Evolutionary conservation across 108 stramenopile genomes (phyloP), one percentile per base, ranked within the genome.

Genomic region (Skeletonema tropicum): DNA sequence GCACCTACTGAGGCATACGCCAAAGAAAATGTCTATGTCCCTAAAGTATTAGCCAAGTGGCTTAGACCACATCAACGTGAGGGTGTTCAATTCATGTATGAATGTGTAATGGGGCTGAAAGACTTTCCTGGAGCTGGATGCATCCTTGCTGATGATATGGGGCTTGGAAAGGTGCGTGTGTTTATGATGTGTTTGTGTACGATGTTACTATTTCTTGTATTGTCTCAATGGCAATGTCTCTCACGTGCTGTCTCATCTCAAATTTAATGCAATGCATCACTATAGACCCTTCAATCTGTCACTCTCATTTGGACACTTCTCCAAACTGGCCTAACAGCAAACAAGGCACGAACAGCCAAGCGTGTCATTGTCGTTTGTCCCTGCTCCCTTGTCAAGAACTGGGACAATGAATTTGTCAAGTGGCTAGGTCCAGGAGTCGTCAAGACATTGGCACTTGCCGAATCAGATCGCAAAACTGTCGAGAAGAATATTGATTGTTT

Each of bases 361-460:
- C 88, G 96, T 19, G 89, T 89, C 75, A 89, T 98, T 74, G 94
- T 99, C 19, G 94, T 97, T 9, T 97, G 97, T 64, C 99, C 99
- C 21, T 98, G 97, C 83, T 91, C 92, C 36, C 86, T 99, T 2
- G 98, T 99, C 69, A 97, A 96, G 70, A 99, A 99, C 73, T 99
- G 99, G 98, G 97, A 94, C 69, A 94, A 96, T 70, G 99, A 99
- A 88, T 96, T 99, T 68, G 84, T 88, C 55, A 99, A 99, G 78
- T 99, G 98, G 99, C 79, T 99, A 26, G 94, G 94, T 42, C 89
- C 91, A 7, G 87, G 88, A 10, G 76, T 46, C 10, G 91, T 91
- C 82, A 92, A 93, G 71, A 83, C 85, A 29, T 38, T 96, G 38
- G 93, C 96, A 9, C 33, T 96, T 13, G 93, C 97, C 36, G 97